Percentiles rank a stretch among this genome's conserved stretches.
These are phyloP conservation scores for Aspergillus brasiliensis DNA, from an alignment of 2,329 filamentous ascomycete genomes.

Conservation along the genomic window DNA sequence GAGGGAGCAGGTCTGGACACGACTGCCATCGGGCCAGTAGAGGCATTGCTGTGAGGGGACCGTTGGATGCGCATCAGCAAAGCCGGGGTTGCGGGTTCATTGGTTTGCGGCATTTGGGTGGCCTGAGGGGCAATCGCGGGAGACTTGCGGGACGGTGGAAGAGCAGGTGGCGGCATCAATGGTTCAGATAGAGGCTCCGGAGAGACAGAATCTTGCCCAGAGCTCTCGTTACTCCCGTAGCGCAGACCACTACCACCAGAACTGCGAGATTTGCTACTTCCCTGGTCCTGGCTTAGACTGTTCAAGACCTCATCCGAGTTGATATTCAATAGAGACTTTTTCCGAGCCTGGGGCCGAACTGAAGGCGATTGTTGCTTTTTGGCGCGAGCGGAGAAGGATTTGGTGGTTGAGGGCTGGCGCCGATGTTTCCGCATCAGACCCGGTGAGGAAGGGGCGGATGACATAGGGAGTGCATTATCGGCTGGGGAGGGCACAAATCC, in stretches of 20 bases:
- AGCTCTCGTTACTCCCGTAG: conserved; percentile 47
- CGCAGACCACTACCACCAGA: conserved; percentile 34
- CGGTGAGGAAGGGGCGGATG: conserved; percentile 36
- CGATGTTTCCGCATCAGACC: conserved; percentile 42
- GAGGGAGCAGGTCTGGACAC: conserved; percentile 40
- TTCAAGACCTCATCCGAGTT: conserved; percentile 38
- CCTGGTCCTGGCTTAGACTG: conserved; percentile 40
- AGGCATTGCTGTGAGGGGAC: conserved; percentile 45
- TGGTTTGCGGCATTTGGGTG: conserved; percentile 26
- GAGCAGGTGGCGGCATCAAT: conserved; percentile 52
- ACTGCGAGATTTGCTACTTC: conserved; percentile 25
- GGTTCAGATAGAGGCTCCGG: conserved; percentile 54
- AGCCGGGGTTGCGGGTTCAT: conserved; percentile 77
- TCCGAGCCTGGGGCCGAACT: conserved; percentile 44
- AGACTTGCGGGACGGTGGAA: conserved; percentile 46
- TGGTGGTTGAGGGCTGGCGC: conserved; percentile 40
- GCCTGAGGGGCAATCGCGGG: conserved; percentile 40
- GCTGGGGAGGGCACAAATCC: conserved; percentile 46
- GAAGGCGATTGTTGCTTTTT: conserved; percentile 49
- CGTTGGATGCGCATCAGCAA: conserved; percentile 78
- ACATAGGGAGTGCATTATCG: conserved; percentile 39
- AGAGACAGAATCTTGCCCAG: conserved; percentile 51
- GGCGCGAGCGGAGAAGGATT: conserved; percentile 35
- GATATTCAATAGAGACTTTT: conserved; percentile 33
- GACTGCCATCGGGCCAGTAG: conserved; percentile 38